Evolutionary conservation across 768 basidiomycete species (phyloP), one percentile per base, ranked within the genome.

Genomic region (Neoboletus subvelutipes): DNA sequence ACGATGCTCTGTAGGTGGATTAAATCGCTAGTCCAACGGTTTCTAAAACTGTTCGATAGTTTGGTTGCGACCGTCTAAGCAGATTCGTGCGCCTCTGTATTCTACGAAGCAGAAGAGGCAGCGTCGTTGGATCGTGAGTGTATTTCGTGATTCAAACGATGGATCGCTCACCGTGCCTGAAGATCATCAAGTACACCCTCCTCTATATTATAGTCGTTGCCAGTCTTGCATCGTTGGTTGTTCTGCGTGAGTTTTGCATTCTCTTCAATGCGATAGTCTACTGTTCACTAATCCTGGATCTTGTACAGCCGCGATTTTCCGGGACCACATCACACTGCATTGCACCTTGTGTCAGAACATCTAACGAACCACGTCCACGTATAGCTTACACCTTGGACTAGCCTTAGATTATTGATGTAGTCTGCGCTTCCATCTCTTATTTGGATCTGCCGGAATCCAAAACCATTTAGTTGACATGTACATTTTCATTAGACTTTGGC

Each of bases 51-150:
- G 61, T 11, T 63, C 40, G 17, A 11, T 55, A 93, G 90, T 98
- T 80, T 98, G 97, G 95, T 81, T 98, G 47, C 88, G 92, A 43
- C 93, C 93, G 3, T 93, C 91, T 46, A 94, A 93, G 76, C 94
- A 95, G 73, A 96, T 96, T 59, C 88, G 93, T 37, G 80, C 94
- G 22, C 94, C 94, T 12, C 79, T 98, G 56, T 98, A 94, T 80
- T 94, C 92, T 13, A 91, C 90, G 53, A 94, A 95, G 76, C 93
- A 95, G 76, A 92, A 93, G 77, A 81, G 90, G 62, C 91, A 94
- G 70, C 82, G 95, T 55, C 78, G 95, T 64, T 94, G 91, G 90
- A 96, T 96, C 66, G 89, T 88, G 63, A 61, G 82, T 78, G 26
- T 18, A 56, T 34, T 28, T 15, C 40, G 9, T 33, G 48, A 26